phyloP scores from a whole-genome alignment of 1,139 yeast genomes.

The Lodderomyces theae region DNA sequence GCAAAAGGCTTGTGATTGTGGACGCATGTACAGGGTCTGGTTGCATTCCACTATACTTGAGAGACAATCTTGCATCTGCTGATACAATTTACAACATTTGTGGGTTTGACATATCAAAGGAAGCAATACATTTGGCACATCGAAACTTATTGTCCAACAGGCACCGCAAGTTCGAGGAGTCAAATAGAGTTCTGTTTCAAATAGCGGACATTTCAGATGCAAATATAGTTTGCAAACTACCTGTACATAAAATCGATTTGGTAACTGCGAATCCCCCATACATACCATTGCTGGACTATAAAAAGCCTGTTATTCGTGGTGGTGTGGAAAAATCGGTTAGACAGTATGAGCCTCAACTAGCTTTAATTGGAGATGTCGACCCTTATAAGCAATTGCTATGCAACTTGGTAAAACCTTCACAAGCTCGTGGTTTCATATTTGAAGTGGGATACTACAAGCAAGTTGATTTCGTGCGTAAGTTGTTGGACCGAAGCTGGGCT shows the following conservation, averaged over 20 bases:
- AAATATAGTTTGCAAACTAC: constrained; percentile 6
- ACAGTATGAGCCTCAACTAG: constrained; percentile 69
- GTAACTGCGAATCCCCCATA: constrained; percentile 90
- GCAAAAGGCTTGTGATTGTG: constrained; percentile 30
- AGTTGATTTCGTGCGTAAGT: constrained; percentile 23
- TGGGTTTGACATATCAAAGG: constrained; percentile 61
- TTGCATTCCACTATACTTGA: constrained; percentile 65
- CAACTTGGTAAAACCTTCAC: constrained; percentile 34
- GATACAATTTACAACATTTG: constrained; percentile 21
- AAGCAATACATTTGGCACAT: constrained; percentile 51
- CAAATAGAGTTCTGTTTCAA: constrained; percentile 13
- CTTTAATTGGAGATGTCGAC: constrained; percentile 72
- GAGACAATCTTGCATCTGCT: constrained; percentile 26
- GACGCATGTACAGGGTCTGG: constrained; percentile 94
- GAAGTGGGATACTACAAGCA: constrained; percentile 42
- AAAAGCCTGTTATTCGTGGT: constrained; percentile 23
- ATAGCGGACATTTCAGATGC: constrained; percentile 26
- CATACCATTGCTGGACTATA: constrained; percentile 51
- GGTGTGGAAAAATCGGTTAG: constrained; percentile 61
- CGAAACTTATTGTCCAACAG: constrained; percentile 35
- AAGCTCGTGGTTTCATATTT: constrained; percentile 41
- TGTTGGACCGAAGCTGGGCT: constrained; percentile 24
- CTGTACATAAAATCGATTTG: constrained; percentile 37
- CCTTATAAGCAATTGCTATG: constrained; percentile 60
- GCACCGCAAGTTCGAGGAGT: not conserved